Base-by-base conservation (phyloP, 2,329 filamentous ascomycete genomes). In the Lachnellula hyalina region DNA sequence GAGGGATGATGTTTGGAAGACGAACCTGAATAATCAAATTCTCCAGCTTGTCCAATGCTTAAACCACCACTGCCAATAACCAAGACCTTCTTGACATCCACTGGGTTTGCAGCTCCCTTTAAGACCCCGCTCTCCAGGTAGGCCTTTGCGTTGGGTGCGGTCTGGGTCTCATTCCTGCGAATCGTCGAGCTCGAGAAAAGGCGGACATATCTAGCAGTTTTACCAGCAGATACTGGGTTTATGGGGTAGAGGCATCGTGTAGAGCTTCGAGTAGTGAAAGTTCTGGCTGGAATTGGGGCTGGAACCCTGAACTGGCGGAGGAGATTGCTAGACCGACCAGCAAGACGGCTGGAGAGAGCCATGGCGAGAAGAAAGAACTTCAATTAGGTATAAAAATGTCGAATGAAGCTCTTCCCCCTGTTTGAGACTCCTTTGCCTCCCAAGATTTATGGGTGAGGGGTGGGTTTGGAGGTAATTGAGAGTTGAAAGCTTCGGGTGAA, bases 1-100 rank as follows among this genome's bases (percentile, higher is more conserved):
- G 48, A 48, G 25, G 23, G 14, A 47, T 6, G 28, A 7, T 12
- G 21, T 28, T 12, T 51, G 52, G 56, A 54, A 42, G 11, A 67
- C 67, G 34, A 59, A 96, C 91, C 93, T 73, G 94, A 97, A 75
- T 97, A 97, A 76, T 97, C 93, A 68, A 97, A 97, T 77, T 97
- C 93, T 77, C 93, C 93, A 62, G 93, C 93, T 76, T 97, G 93
- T 61, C 93, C 93, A 82, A 97, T 97, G 72, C 90, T 90, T 65
- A 97, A 81, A 74, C 93, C 93, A 77, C 93, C 93, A 75, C 87
- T 92, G 56, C 93, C 93, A 77, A 97, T 96, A 65, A 97, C 92
- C 59, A 97, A 78, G 51, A 97, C 93, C 78, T 97, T 97, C 79
- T 96, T 96, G 62, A 97, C 91, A 71, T 96, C 84, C 49, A 96